phyloP scores from a whole-genome alignment of 305 asterid species.

The Petunia hybrid region DNA sequence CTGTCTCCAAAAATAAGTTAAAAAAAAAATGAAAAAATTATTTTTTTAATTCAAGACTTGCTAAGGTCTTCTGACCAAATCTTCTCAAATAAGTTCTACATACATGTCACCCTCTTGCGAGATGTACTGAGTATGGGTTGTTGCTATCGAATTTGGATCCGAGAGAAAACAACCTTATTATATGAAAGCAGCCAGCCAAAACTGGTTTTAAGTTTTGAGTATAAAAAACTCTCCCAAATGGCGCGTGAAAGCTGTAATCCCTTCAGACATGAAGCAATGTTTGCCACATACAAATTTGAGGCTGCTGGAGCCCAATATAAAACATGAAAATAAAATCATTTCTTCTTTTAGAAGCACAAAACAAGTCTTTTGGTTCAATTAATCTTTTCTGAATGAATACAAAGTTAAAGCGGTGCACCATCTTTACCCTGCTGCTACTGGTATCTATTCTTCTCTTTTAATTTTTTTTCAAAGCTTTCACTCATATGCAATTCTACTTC shows the following conservation, averaged over 20 bases:
- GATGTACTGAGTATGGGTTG: no score
- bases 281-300: constrained; percentile 41
- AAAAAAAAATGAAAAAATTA: no score
- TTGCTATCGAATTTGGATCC: no score
- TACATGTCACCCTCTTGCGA: no score
- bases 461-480: constrained; percentile 27
- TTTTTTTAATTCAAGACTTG: no score
- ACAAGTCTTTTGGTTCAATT: neutral
- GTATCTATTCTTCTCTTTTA: constrained; percentile 7
- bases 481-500: neutral
- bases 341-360: constrained; percentile 26
- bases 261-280: constrained; percentile 34
- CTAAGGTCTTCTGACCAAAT: no score
- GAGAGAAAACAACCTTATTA: no score
- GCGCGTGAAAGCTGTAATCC: constrained; percentile 23
- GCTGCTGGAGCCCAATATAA: constrained; percentile 38
- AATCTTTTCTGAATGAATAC: constrained; percentile 30
- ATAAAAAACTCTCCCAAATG: constrained; percentile 19
- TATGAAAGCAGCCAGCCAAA: neutral
- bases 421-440: constrained; percentile 16
- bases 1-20: no score
- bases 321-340: constrained; percentile 14
- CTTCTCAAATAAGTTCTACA: no score
- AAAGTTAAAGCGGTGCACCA: constrained; percentile 13
- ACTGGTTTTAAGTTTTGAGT: neutral